phyloP scores from a whole-genome alignment of 2,329 filamentous ascomycete genomes.

The Elsinoe necatrix region DNA sequence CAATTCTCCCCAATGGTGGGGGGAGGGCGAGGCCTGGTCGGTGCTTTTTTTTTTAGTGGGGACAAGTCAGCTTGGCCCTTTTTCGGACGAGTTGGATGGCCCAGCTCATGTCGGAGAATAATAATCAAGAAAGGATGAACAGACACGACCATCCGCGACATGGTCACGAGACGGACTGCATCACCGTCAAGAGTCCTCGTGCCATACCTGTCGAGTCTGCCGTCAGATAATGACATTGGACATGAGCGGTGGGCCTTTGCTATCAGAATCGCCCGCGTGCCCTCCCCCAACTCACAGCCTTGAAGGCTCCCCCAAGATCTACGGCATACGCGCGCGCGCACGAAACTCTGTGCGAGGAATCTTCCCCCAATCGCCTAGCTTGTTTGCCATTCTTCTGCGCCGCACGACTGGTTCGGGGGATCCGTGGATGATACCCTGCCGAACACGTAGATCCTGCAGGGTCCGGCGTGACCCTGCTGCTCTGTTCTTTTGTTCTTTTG shows the following conservation, averaged over 20 bases:
- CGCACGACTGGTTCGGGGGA: neutral
- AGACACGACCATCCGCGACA: neutral
- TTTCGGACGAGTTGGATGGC: neutral
- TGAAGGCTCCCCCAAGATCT: slow-evolving; percentile 12
- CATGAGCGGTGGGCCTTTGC: neutral
- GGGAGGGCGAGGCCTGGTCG: neutral
- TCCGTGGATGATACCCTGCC: slow-evolving; percentile 3
- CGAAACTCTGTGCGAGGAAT: neutral
- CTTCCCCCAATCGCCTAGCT: slow-evolving; percentile 10
- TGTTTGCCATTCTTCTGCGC: neutral
- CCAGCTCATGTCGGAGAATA: neutral
- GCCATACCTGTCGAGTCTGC: neutral
- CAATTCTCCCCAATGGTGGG: no score
- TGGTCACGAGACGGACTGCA: neutral
- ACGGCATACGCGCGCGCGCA: neutral
- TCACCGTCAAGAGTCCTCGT: slow-evolving; percentile 1
- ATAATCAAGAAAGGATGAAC: neutral
- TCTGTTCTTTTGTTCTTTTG: neutral
- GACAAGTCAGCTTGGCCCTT: neutral
- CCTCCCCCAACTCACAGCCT: neutral
- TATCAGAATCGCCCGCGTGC: neutral
- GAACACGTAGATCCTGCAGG: slow-evolving; percentile 11
- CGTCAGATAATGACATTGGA: neutral
- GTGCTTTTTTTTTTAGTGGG: neutral
- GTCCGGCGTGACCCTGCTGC: neutral